Evolutionary conservation across 345 rosid species (phyloP).

Genomic region (Salix arbutifolia): DNA sequence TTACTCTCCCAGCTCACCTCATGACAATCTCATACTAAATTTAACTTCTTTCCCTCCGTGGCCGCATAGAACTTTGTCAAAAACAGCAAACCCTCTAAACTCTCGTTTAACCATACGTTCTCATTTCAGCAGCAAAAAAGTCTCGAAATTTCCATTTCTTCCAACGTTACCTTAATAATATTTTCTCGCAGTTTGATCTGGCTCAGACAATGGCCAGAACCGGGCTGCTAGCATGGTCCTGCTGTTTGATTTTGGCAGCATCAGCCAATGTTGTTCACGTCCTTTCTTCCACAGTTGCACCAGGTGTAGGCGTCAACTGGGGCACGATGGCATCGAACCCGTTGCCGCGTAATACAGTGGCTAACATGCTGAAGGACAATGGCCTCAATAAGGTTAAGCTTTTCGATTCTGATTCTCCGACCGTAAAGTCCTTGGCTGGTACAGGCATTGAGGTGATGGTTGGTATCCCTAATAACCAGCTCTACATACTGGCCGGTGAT

Average conservation of each 20-base stretch:
- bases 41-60: too few species aligned
- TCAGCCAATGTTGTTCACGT: slow-evolving; percentile 22
- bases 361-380: slow-evolving; percentile 66
- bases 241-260: slow-evolving; percentile 18
- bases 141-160: background rate
- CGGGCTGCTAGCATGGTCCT: slow-evolving; percentile 4
- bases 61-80: too few species aligned
- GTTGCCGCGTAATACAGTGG: slow-evolving; percentile 47
- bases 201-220: slow-evolving; percentile 15
- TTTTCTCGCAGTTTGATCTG: background rate
- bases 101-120: too few species aligned
- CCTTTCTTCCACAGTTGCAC: background rate
- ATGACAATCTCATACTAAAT: too few species aligned
- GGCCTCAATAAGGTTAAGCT: slow-evolving; percentile 63
- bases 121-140: too few species aligned
- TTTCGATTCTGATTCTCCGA: slow-evolving; percentile 64
- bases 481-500: slow-evolving; percentile 28
- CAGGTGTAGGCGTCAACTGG: slow-evolving; percentile 75
- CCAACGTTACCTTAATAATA: background rate
- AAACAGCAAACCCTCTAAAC: too few species aligned
- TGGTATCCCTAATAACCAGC: slow-evolving; percentile 70
- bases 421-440: slow-evolving; percentile 47
- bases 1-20: too few species aligned
- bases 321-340: slow-evolving; percentile 68
- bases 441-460: slow-evolving; percentile 69